Conservation (phyloP, 768 basidiomycete species). For the Leccinellum rugosiceps region DNA sequence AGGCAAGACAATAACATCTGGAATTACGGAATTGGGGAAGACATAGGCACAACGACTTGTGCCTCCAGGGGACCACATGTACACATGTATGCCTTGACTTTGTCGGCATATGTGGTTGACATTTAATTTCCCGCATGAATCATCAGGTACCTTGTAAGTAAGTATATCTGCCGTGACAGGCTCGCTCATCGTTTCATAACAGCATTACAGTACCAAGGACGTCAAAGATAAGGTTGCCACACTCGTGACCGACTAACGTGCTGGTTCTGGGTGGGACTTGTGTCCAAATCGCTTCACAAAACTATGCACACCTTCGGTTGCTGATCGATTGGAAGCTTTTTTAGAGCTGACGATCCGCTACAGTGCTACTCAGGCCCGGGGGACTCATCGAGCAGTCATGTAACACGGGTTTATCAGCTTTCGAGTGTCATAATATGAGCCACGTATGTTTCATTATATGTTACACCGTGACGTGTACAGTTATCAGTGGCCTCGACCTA, state of each 20-base stretch:
- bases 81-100: conserved; percentile 29
- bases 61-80: conserved; percentile 44
- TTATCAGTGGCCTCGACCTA: no score
- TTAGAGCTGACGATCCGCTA: conserved; percentile 46
- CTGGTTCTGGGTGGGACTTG: conserved; percentile 18
- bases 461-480: no score
- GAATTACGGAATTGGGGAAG: conserved; percentile 35
- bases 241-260: conserved; percentile 47
- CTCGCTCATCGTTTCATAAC: background rate
- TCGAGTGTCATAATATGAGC: background rate
- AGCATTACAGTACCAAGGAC: background rate
- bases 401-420: conserved; percentile 40
- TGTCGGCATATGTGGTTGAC: background rate
- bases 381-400: conserved; percentile 51
- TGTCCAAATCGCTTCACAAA: no score
- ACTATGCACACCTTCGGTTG: conserved; percentile 35
- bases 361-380: no score
- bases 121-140: conserved; percentile 28
- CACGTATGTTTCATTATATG: no score
- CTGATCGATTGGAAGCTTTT: conserved; percentile 52
- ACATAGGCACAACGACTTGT: conserved; percentile 31
- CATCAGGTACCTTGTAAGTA: conserved; percentile 36
- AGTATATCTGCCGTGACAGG: conserved; percentile 45
- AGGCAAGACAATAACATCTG: background rate
- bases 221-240: conserved; percentile 39